A percentile compares a stretch with the other conserved stretches of the same genome.
phyloP scores from a whole-genome alignment of 176 grass and related monocot genomes.

The Triticum dicoccoides region DNA sequence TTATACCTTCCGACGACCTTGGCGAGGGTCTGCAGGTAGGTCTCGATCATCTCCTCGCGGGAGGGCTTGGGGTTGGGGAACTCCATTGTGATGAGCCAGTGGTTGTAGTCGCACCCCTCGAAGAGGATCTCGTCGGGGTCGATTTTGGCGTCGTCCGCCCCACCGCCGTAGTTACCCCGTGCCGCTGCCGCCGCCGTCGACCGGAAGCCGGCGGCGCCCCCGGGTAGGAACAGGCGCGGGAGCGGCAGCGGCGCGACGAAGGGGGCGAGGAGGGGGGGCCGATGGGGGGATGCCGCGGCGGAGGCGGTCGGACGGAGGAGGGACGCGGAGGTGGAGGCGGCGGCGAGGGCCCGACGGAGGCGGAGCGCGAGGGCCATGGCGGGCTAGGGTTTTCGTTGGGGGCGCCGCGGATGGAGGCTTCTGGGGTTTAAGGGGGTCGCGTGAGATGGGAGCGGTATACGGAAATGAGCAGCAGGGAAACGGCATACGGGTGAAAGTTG shows the following conservation, averaged over 20 bases:
- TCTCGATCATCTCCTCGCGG: conserved; percentile 95
- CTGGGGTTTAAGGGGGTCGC: conserved; percentile 22
- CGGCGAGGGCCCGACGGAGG: conserved; percentile 61
- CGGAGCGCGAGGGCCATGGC: conserved; percentile 75
- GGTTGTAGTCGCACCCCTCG: conserved; percentile 95
- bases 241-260: conserved; percentile 1
- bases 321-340: conserved; percentile 38
- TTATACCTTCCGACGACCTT: conserved; percentile 88
- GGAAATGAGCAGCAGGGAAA: no score
- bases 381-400: conserved; percentile 41
- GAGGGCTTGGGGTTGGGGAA: conserved; percentile 87
- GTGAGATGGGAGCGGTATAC: no score
- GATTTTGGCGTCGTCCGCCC: conserved; percentile 45
- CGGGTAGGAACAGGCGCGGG: background rate
- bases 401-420: conserved; percentile 2
- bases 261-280: background rate
- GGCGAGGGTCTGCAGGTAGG: conserved; percentile 84
- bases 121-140: conserved; percentile 81
- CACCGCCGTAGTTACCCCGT: conserved; percentile 37
- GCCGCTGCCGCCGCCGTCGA: conserved; percentile 46
- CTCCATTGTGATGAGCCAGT: conserved; percentile 99
- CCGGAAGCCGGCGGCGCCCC: conserved; percentile 39
- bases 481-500: no score
- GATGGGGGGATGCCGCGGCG: background rate
- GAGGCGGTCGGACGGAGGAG: conserved; percentile 20